These are phyloP conservation scores for Suhomyces emberorum DNA, from an alignment of 805 yeast genomes.

Conservation along the genomic window DNA sequence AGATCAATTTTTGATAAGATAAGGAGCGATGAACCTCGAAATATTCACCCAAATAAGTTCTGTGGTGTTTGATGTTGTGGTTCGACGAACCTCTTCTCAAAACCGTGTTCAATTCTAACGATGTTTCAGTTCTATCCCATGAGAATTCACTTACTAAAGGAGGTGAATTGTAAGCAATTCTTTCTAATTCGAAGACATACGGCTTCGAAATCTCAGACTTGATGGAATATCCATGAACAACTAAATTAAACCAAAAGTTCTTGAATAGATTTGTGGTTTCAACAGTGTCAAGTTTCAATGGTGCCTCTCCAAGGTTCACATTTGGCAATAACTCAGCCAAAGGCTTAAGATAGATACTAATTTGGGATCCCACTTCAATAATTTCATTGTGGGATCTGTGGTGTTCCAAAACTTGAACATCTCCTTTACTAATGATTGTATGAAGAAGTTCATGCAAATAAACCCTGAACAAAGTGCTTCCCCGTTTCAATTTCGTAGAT, in stretches of 20 bases:
- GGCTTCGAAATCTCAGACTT: conserved; percentile 51
- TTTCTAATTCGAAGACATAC: conserved; percentile 48
- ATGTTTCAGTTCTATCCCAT: conserved; percentile 77
- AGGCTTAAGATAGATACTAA: conserved; percentile 62
- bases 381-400: conserved; percentile 77
- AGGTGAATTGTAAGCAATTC: conserved; percentile 74
- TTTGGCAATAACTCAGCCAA: conserved; percentile 72
- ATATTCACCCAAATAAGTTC: conserved; percentile 52
- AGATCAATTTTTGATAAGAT: conserved; percentile 79
- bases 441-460: conserved; percentile 67
- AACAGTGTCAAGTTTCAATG: conserved; percentile 45
- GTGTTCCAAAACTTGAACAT: conserved; percentile 68
- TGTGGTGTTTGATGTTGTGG: conserved; percentile 73
- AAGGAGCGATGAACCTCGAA: conserved; percentile 50
- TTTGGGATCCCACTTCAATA: conserved; percentile 66
- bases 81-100: conserved; percentile 86
- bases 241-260: conserved; percentile 92
- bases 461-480: conserved; percentile 43
- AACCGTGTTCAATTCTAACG: conserved; percentile 87
- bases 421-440: conserved; percentile 73
- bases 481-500: conserved; percentile 39
- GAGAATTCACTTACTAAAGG: conserved; percentile 26
- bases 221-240: conserved; percentile 81
- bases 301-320: conserved; percentile 37
- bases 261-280: conserved; percentile 61